Evolutionary conservation across 352 stramenopile genomes (phyloP), one percentile per base, ranked within the genome.

Genomic region (Sclerospora graminicola): DNA sequence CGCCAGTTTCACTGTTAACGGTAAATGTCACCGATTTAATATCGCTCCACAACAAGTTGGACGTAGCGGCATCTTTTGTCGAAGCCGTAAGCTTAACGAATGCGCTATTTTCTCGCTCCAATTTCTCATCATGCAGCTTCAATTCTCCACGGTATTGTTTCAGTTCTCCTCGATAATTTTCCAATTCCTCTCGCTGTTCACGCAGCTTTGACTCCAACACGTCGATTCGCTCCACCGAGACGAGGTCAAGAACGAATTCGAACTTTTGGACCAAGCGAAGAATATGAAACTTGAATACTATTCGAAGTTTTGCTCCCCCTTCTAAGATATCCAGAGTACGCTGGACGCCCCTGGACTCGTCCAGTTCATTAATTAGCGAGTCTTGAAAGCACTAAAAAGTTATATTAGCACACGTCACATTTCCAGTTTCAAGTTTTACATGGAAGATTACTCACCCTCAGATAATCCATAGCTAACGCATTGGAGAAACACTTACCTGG

Each of bases 301-400:
- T 27, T 5, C 20, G 26, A 1, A 56, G 9, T n/a, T n/a, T n/a
- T 32, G 13, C 23, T 5, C 41, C 41, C 5, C 8, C 28, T 0
- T 23, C 30, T 2, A 54, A 16, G 1, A 23, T 0, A 4, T 14
- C 9, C 16, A 63, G 15, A 5, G 41, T 30, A 1, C 49, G 44
- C n/a, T 55, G 33, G 1, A 28, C 26, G 40, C 49, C 39, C 28
- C 21, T 35, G 0, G 30, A 38, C 8, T 27, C 18, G 15, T 39
- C 27, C 14, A 56, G 20, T n/a, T 48, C 15, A 11, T 30, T 19
- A 13, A 45, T 11, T 6, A 64, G 14, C 1, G 31, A 13, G 8
- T 60, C 49, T 23, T 43, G 36, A n/a, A 64, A 63, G 9, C 14
- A 60, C 49, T 64, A 11, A 5, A 44, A 47, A 1, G 4, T 26